A percentile compares a stretch with the other conserved stretches of the same genome.
Evolutionary conservation across 805 yeast species (phyloP).

Genomic region (Candida alai): DNA sequence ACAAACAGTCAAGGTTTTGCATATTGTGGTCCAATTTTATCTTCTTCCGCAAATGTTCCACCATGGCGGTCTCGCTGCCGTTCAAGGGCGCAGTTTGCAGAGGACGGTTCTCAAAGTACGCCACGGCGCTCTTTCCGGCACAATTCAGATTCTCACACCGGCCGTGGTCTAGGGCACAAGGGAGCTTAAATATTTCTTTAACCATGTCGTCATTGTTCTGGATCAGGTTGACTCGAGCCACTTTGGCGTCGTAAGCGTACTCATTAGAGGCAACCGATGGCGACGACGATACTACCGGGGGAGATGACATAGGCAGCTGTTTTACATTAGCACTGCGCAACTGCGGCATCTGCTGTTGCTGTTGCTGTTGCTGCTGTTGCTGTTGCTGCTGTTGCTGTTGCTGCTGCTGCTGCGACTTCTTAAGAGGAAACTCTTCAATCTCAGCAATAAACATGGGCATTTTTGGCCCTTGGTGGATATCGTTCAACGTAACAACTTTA

Average conservation of each 20-base stretch:
- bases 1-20: slow-evolving; percentile 12
- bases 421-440: slow-evolving; percentile 15
- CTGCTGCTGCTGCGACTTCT: not conserved
- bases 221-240: slow-evolving; percentile 2
- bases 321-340: not conserved
- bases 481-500: slow-evolving; percentile 2
- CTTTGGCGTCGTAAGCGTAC: not conserved
- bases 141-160: slow-evolving; percentile 11
- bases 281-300: slow-evolving; percentile 1
- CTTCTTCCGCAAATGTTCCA: slow-evolving; percentile 9
- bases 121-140: slow-evolving; percentile 11
- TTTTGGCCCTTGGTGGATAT: slow-evolving; percentile 10
- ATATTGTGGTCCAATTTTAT: slow-evolving; percentile 11
- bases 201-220: slow-evolving; percentile 4
- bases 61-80: slow-evolving; percentile 5
- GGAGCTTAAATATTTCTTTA: slow-evolving; percentile 7
- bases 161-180: slow-evolving; percentile 10
- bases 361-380: not conserved
- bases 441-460: slow-evolving; percentile 11
- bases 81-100: slow-evolving; percentile 1
- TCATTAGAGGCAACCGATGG: too few relatives aligned
- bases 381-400: not conserved
- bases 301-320: not conserved
- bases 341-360: too few relatives aligned
- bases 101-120: slow-evolving; percentile 5